Conservation (phyloP, 441 rosid genomes). For the Croton setiger region DNA sequence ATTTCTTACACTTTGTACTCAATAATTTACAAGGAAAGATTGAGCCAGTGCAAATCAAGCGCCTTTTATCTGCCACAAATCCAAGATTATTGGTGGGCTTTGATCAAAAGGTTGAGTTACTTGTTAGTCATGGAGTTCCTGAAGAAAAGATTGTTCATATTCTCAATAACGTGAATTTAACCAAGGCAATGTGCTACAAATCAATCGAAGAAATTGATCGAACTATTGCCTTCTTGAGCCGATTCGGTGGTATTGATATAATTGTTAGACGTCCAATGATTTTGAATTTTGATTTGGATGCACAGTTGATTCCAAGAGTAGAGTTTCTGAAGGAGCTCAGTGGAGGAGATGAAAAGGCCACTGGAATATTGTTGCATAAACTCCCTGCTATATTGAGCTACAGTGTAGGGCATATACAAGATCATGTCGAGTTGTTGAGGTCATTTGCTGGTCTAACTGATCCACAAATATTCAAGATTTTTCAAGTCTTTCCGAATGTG, state of each 20-base stretch:
- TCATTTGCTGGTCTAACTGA: slow-evolving; percentile 65
- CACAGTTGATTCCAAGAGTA: slow-evolving; percentile 62
- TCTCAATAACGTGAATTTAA: slow-evolving; percentile 52
- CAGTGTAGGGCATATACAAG: slow-evolving; percentile 46
- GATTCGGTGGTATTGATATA: slow-evolving; percentile 55
- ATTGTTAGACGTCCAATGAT: slow-evolving; percentile 52
- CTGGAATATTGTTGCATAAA: slow-evolving; percentile 46
- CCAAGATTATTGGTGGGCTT: slow-evolving; percentile 52
- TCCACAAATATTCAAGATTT: slow-evolving; percentile 57
- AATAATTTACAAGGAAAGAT: slow-evolving; percentile 43
- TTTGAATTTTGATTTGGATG: slow-evolving; percentile 55
- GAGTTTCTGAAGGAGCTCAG: slow-evolving; percentile 50
- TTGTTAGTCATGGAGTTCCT: slow-evolving; percentile 43
- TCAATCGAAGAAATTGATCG: slow-evolving; percentile 58
- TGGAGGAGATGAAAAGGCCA: slow-evolving; percentile 56
- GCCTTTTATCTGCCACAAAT: slow-evolving; percentile 42
- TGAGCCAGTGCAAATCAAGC: slow-evolving; percentile 49
- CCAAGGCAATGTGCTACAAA: slow-evolving; percentile 49
- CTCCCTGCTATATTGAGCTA: slow-evolving; percentile 65
- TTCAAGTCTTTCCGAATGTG: slow-evolving; percentile 62
- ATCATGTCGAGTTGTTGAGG: slow-evolving; percentile 57
- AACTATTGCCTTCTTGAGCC: slow-evolving; percentile 43
- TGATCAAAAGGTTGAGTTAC: slow-evolving; percentile 51
- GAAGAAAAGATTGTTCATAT: slow-evolving; percentile 51
- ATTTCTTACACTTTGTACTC: slow-evolving; percentile 37